Evolutionary conservation across 305 asterid species (phyloP).

Genomic region (Nicotiana rustica): DNA sequence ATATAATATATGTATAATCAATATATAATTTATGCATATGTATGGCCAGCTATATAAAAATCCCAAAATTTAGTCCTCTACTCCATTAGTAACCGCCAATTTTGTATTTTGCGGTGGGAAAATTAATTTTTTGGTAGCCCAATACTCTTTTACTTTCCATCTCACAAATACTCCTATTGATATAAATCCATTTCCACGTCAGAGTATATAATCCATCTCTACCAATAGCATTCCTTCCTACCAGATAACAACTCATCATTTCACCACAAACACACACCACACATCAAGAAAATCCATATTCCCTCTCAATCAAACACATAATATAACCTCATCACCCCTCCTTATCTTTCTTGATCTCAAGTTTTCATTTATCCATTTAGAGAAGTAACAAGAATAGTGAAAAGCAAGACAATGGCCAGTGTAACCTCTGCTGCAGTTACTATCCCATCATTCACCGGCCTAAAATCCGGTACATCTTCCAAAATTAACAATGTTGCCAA

Average conservation of each 20-base stretch:
- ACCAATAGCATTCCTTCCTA: constrained; percentile 45
- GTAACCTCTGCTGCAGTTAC: constrained; percentile 72
- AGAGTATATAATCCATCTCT: constrained; percentile 46
- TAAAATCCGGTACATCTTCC: constrained; percentile 50
- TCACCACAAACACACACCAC: constrained; percentile 48
- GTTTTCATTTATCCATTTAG: not conserved
- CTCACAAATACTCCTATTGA: constrained; percentile 27
- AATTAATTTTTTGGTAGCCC: no score
- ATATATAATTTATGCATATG: no score
- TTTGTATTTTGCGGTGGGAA: no score
- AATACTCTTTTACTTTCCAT: constrained; percentile 23
- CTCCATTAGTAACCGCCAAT: no score
- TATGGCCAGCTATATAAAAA: no score
- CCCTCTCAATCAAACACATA: constrained; percentile 27
- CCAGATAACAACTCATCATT: constrained; percentile 54
- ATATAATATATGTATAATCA: no score
- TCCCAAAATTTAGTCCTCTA: no score
- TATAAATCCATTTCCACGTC: constrained; percentile 48
- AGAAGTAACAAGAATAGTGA: not conserved
- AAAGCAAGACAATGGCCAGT: constrained; percentile 55
- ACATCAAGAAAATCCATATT: constrained; percentile 31
- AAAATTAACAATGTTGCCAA: constrained; percentile 43
- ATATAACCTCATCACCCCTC: constrained; percentile 45
- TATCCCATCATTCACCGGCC: constrained; percentile 83
- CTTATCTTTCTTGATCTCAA: constrained; percentile 39